phyloP scores from a whole-genome alignment of 2,329 filamentous ascomycete genomes.

The Biscogniauxia marginata region DNA sequence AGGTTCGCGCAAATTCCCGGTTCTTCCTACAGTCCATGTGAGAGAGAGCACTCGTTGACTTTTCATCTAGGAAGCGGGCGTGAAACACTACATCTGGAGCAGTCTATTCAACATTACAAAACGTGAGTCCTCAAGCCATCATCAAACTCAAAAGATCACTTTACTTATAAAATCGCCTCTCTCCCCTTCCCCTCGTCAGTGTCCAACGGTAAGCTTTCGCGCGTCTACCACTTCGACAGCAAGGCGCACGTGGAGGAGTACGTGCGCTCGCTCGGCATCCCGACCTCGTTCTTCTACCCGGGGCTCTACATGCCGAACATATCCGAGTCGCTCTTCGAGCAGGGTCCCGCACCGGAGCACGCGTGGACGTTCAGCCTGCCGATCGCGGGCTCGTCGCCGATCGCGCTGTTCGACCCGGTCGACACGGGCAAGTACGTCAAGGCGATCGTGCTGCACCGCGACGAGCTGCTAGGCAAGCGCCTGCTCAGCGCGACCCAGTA shows the following conservation, averaged over 20 bases:
- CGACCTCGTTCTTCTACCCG: slow-evolving; percentile 51
- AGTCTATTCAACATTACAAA: slow-evolving; percentile 41
- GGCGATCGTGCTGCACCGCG: slow-evolving; percentile 34
- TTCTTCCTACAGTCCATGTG: neutral
- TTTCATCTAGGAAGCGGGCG: slow-evolving; percentile 34
- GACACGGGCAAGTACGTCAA: slow-evolving; percentile 42
- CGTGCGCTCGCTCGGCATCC: slow-evolving; percentile 45
- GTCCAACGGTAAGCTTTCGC: slow-evolving; percentile 38
- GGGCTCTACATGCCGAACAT: slow-evolving; percentile 56
- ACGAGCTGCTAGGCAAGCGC: slow-evolving; percentile 40
- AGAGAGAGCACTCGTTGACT: too few relatives aligned
- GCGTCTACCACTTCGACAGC: slow-evolving; percentile 53
- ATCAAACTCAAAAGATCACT: neutral
- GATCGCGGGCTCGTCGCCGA: slow-evolving; percentile 28
- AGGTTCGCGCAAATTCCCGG: slow-evolving; percentile 28
- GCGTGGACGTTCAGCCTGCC: slow-evolving; percentile 35
- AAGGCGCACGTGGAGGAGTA: slow-evolving; percentile 58
- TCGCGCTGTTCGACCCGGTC: slow-evolving; percentile 35
- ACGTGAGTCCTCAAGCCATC: slow-evolving; percentile 26
- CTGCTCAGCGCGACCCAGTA: slow-evolving; percentile 44
- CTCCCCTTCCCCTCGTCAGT: too few relatives aligned
- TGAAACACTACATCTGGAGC: slow-evolving; percentile 46
- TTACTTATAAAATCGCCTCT: slow-evolving; percentile 3
- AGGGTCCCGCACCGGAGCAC: too few relatives aligned
- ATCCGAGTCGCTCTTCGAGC: slow-evolving; percentile 27